Conservation (phyloP, 805 yeast species). For the Saccharomycopsis malanga region DNA sequence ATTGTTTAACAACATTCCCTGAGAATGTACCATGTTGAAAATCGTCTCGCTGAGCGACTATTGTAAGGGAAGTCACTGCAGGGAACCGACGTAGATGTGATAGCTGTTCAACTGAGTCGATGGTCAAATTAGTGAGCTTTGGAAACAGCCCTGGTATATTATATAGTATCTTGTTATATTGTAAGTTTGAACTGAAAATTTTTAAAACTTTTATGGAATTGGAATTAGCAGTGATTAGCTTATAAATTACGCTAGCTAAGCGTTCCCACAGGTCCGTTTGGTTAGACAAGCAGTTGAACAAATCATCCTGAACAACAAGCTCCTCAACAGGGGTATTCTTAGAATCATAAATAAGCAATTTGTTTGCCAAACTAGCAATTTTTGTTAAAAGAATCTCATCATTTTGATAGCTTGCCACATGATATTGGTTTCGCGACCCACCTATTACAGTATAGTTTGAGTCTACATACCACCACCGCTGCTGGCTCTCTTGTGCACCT, state of each 20-base stretch:
- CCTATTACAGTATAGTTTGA: neutral
- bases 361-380: neutral
- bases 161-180: slow-evolving; percentile 17
- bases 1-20: no score
- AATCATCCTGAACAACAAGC: neutral
- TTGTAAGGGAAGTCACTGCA: neutral
- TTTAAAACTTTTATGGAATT: slow-evolving; percentile 18
- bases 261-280: neutral
- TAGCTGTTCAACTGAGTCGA: slow-evolving; percentile 1
- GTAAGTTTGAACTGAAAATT: slow-evolving; percentile 7
- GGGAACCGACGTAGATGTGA: neutral
- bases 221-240: neutral
- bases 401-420: neutral
- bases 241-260: neutral
- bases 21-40: no score
- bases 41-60: no score
- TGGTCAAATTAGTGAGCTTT: slow-evolving; percentile 23
- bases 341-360: neutral
- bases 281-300: neutral
- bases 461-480: neutral
- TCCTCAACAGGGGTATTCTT: neutral
- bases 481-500: neutral
- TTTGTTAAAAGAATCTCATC: neutral
- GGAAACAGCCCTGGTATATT: slow-evolving; percentile 18
- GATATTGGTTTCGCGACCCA: neutral